A percentile compares a stretch with the other conserved stretches of the same genome.
phyloP scores from a whole-genome alignment of 192 early-diverging fungal genomes.

The Coemansia sp. region DNA sequence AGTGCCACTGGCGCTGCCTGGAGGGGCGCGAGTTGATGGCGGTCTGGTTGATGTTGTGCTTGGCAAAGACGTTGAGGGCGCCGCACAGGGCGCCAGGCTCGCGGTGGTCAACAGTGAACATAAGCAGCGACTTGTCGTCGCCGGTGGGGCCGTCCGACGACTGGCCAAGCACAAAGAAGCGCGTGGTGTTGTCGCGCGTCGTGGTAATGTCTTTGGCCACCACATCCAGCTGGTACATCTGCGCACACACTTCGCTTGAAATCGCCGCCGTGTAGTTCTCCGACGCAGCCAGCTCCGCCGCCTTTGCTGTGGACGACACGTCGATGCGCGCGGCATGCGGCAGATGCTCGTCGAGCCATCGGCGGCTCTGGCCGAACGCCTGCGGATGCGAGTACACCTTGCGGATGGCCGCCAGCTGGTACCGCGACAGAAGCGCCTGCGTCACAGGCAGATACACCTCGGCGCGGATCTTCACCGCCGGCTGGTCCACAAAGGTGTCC shows the following conservation, averaged over 20 bases:
- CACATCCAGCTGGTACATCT: constrained; percentile 77
- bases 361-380: constrained; percentile 80
- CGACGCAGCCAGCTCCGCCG: constrained; percentile 80
- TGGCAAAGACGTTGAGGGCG: constrained; percentile 80
- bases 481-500: constrained; percentile 68
- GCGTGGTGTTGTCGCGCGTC: constrained; percentile 79
- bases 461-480: constrained; percentile 65
- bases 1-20: constrained; percentile 81
- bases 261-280: constrained; percentile 81
- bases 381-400: constrained; percentile 78
- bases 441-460: constrained; percentile 82
- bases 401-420: constrained; percentile 62
- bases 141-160: constrained; percentile 64
- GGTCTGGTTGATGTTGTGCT: constrained; percentile 77
- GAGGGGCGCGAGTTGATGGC: constrained; percentile 91
- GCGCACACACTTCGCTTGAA: constrained; percentile 74
- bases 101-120: constrained; percentile 90
- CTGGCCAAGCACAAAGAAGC: constrained; percentile 87
- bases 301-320: constrained; percentile 80
- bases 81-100: constrained; percentile 85
- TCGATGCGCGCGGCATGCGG: constrained; percentile 71
- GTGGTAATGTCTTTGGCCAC: constrained; percentile 80
- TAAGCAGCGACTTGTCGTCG: constrained; percentile 76
- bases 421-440: constrained; percentile 77
- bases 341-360: constrained; percentile 71